phyloP scores from a whole-genome alignment of 2,329 filamentous ascomycete genomes.

The Onygenales sp. region DNA sequence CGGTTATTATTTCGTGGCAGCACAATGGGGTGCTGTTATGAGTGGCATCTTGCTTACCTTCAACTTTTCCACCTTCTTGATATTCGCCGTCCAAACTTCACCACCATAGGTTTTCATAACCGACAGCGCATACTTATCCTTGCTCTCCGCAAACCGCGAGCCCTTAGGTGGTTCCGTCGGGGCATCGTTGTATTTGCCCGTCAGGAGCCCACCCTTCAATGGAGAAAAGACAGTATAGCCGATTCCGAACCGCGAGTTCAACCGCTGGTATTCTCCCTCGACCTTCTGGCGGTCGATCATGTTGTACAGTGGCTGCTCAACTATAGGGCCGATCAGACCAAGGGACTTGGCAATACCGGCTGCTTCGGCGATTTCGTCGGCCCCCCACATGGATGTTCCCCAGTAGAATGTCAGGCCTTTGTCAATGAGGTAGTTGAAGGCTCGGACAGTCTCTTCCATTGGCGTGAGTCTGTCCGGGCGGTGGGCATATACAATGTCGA shows the following conservation, averaged over 20 bases:
- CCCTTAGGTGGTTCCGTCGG: slow-evolving; percentile 42
- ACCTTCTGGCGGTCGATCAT: slow-evolving; percentile 53
- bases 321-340: slow-evolving; percentile 44
- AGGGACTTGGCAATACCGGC: slow-evolving; percentile 52
- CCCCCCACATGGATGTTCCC: slow-evolving; percentile 61
- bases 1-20: background rate
- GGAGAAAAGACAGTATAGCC: slow-evolving; percentile 58
- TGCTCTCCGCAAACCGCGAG: slow-evolving; percentile 48
- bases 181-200: slow-evolving; percentile 59
- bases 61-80: slow-evolving; percentile 50
- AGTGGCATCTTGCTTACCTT: slow-evolving; percentile 12
- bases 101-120: slow-evolving; percentile 34
- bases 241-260: slow-evolving; percentile 52
- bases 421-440: slow-evolving; percentile 63
- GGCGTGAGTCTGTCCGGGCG: slow-evolving; percentile 57
- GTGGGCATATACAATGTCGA: slow-evolving; percentile 64
- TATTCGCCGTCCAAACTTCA: slow-evolving; percentile 32
- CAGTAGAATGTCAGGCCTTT: slow-evolving; percentile 62
- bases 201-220: slow-evolving; percentile 51
- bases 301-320: slow-evolving; percentile 58
- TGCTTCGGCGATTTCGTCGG: slow-evolving; percentile 57
- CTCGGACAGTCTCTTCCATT: slow-evolving; percentile 62
- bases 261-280: slow-evolving; percentile 50
- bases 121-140: slow-evolving; percentile 46
- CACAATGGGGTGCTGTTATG: background rate